Percentiles rank a stretch among this genome's conserved stretches.
phyloP scores from a whole-genome alignment of 192 early-diverging fungal species.

The Cladochytrium replicatum region DNA sequence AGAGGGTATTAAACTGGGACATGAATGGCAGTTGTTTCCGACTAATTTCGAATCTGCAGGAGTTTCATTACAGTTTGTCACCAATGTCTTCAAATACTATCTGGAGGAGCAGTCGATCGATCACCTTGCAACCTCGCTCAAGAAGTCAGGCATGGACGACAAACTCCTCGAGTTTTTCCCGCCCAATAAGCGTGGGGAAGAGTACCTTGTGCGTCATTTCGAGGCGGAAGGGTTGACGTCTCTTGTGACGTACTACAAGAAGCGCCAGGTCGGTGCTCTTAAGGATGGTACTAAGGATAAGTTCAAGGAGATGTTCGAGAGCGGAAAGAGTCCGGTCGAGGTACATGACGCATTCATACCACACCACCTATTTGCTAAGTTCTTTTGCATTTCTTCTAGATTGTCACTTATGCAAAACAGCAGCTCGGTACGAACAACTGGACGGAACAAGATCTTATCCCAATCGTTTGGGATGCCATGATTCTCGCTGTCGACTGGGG shows the following conservation, averaged over 20 bases:
- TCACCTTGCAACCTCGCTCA: constrained; percentile 63
- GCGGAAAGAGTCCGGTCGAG: constrained; percentile 41
- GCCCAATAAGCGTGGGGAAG: constrained; percentile 76
- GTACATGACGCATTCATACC: constrained; percentile 20
- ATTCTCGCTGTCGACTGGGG: constrained; percentile 71
- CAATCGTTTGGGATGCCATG: constrained; percentile 74
- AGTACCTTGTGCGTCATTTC: constrained; percentile 84
- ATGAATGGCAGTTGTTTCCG: neutral
- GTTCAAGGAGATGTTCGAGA: constrained; percentile 52
- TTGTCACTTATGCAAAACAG: constrained; percentile 52
- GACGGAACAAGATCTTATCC: constrained; percentile 64
- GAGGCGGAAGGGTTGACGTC: constrained; percentile 86
- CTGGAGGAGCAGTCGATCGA: constrained; percentile 65
- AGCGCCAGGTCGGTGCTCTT: constrained; percentile 52
- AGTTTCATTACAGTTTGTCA: constrained; percentile 71
- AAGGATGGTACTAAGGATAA: constrained; percentile 56
- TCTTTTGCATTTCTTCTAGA: constrained; percentile 29
- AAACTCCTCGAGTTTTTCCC: constrained; percentile 87
- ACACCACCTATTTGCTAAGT: neutral
- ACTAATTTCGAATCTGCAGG: constrained; percentile 32
- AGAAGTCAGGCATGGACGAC: constrained; percentile 58
- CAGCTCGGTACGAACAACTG: constrained; percentile 58
- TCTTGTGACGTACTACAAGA: constrained; percentile 70
- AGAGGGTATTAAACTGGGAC: constrained; percentile 66
- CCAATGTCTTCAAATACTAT: constrained; percentile 70